Conservation (phyloP, 331 rosid species). For the Pyrus hybrid region DNA sequence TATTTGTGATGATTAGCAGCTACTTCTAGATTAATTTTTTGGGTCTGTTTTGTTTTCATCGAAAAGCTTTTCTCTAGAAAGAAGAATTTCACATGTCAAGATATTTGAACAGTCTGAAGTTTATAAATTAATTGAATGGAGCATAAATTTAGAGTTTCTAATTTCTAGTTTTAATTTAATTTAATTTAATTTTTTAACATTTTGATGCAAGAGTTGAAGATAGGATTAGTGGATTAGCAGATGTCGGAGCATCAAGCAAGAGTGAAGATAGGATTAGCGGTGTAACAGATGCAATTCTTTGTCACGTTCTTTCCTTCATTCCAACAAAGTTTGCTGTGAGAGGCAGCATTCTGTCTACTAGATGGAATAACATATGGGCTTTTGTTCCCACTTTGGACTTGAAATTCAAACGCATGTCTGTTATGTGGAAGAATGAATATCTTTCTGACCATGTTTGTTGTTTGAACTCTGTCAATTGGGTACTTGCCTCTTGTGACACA, state of each 20-base stretch:
- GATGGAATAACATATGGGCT: background rate
- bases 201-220: too few species aligned
- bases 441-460: background rate
- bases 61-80: too few species aligned
- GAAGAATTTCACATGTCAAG: too few species aligned
- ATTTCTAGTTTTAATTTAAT: too few species aligned
- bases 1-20: too few species aligned
- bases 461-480: background rate
- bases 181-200: too few species aligned
- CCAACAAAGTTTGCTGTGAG: background rate
- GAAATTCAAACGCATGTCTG: background rate
- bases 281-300: background rate
- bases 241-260: conserved; percentile 2
- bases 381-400: background rate
- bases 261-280: background rate
- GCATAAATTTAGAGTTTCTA: too few species aligned
- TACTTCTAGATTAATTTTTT: background rate
- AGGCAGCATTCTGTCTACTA: background rate
- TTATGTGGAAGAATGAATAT: background rate
- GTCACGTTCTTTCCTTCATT: background rate
- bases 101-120: too few species aligned
- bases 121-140: too few species aligned
- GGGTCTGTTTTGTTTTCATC: too few species aligned
- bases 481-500: background rate
- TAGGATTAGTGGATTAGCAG: background rate